Evolutionary conservation across 345 rosid species (phyloP).

Genomic region (Rhodamnia rubescens): DNA sequence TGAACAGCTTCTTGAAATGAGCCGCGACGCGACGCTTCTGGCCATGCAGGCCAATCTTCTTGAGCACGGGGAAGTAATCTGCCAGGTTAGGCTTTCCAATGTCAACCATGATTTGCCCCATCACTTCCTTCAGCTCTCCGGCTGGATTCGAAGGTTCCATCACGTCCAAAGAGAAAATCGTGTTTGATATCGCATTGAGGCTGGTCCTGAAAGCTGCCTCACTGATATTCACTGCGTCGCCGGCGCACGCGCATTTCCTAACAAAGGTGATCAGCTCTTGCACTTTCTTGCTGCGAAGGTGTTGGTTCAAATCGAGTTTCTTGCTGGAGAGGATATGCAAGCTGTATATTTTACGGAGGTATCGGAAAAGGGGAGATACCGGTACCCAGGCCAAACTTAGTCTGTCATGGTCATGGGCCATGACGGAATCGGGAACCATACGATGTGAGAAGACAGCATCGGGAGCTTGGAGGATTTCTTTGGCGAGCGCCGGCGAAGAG

Average conservation of each 20-base stretch:
- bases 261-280: slow-evolving; percentile 6
- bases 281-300: slow-evolving; percentile 5
- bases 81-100: slow-evolving; percentile 18
- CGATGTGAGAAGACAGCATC: slow-evolving; percentile 17
- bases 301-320: slow-evolving; percentile 16
- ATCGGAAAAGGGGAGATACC: slow-evolving; percentile 19
- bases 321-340: slow-evolving; percentile 11
- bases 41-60: slow-evolving; percentile 9
- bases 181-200: slow-evolving; percentile 3
- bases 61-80: slow-evolving; percentile 18
- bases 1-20: slow-evolving; percentile 4
- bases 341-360: slow-evolving; percentile 18
- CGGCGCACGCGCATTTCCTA: not conserved
- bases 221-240: slow-evolving; percentile 3
- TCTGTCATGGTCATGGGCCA: slow-evolving; percentile 15
- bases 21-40: not conserved
- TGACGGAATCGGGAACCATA: slow-evolving; percentile 3
- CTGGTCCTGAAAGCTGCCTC: slow-evolving; percentile 8
- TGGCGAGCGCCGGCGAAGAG: slow-evolving; percentile 23
- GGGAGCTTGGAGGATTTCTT: slow-evolving; percentile 28
- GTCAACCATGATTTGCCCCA: slow-evolving; percentile 6
- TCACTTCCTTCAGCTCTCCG: not conserved
- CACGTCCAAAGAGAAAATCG: slow-evolving; percentile 6
- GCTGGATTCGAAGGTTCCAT: not conserved
- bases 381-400: slow-evolving; percentile 19